A percentile compares a stretch with the other conserved stretches of the same genome.
Conservation (phyloP, 257 asterid species). For the Buddleja alternifolia region DNA sequence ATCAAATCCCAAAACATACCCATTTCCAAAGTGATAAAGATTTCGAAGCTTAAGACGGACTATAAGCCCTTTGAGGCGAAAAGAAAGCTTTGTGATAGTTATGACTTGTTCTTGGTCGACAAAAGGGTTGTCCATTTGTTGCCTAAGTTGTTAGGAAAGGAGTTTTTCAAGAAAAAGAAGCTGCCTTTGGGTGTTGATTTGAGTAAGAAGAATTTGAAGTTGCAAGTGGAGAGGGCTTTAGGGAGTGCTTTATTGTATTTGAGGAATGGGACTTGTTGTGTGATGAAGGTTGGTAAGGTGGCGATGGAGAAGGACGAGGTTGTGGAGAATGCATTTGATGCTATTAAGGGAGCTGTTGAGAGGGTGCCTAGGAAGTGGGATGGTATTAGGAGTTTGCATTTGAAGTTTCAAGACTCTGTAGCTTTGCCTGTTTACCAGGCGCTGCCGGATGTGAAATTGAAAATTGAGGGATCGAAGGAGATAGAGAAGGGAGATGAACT, state of each 20-base stretch:
- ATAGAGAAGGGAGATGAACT: conserved; percentile 24
- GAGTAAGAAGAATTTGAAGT: conserved; percentile 61
- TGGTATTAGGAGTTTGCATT: conserved; percentile 86
- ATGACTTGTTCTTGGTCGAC: conserved; percentile 72
- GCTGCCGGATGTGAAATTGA: conserved; percentile 77
- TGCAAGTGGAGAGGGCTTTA: conserved; percentile 67
- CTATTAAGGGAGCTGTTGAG: conserved; percentile 51
- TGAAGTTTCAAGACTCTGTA: conserved; percentile 71
- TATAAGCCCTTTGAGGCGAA: conserved; percentile 82
- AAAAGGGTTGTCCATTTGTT: conserved; percentile 78
- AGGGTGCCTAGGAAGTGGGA: conserved; percentile 76
- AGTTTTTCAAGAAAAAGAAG: conserved; percentile 82
- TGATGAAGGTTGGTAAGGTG: conserved; percentile 74
- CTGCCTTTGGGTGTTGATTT: conserved; percentile 82
- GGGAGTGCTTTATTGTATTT: conserved; percentile 65
- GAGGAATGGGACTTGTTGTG: conserved; percentile 82
- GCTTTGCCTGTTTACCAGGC: conserved; percentile 87
- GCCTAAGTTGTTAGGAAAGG: conserved; percentile 83
- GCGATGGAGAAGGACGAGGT: conserved; percentile 66
- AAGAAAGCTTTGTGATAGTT: conserved; percentile 78
- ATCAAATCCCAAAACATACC: conserved; percentile 60
- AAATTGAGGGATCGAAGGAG: conserved; percentile 57
- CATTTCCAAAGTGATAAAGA: conserved; percentile 57
- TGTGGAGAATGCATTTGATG: conserved; percentile 65
- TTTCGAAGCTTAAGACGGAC: conserved; percentile 72